These are phyloP conservation scores for Desmodesmus armatus DNA, from an alignment of 139 green algal species.

Conservation along the genomic window DNA sequence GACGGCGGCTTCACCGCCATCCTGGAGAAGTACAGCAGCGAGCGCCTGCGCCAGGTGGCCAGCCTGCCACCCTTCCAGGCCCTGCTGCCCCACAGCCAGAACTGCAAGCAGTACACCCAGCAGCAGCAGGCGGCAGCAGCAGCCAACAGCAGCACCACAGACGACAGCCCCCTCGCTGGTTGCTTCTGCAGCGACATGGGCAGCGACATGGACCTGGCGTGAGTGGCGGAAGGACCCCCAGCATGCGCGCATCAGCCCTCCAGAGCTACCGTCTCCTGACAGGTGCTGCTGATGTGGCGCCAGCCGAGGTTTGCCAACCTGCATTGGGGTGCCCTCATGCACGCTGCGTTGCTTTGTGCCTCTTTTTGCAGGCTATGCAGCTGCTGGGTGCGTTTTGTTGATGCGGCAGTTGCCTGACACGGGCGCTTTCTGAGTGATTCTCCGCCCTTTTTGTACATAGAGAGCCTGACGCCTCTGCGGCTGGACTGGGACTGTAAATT, in stretches of 20 bases:
- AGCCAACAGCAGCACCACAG: not conserved
- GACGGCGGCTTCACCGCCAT: conserved; percentile 42
- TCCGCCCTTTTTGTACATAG: too few species aligned
- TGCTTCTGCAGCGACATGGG: not conserved
- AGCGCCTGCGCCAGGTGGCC: conserved; percentile 33
- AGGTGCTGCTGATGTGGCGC: not conserved
- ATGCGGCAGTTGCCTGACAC: too few species aligned
- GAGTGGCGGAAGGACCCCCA: too few species aligned
- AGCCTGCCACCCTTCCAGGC: not conserved
- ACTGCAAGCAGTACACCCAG: not conserved
- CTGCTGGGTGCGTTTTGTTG: not conserved
- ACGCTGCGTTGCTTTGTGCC: not conserved
- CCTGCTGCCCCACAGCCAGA: conserved; percentile 4
- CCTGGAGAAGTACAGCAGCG: conserved; percentile 45
- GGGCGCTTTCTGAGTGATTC: too few species aligned
- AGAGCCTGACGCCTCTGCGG: not conserved
- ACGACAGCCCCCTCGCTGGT: not conserved
- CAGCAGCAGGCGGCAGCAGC: conserved; percentile 19
- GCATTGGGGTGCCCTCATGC: not conserved
- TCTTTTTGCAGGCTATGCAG: not conserved
- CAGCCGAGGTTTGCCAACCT: not conserved
- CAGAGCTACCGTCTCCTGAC: not conserved
- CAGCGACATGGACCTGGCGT: conserved; percentile 36
- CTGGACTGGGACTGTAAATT: not conserved
- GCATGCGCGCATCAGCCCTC: not conserved